Evolutionary conservation across 1,284 basidiomycete species (phyloP), one percentile per base, ranked within the genome.

Genomic region (Ceratobasidium sp.): DNA sequence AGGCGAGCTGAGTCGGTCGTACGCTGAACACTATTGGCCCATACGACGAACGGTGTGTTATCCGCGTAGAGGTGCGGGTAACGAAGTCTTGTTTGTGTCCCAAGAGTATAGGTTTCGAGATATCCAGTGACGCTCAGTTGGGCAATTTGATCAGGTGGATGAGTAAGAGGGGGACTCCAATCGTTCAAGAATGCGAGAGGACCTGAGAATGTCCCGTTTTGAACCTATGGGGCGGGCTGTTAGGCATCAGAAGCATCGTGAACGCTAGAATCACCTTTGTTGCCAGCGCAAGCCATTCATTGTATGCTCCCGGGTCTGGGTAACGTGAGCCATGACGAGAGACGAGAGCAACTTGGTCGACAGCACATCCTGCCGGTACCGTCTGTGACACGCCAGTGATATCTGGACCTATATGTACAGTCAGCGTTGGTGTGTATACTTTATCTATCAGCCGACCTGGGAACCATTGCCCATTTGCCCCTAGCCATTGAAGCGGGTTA

Each of bases 201-300:
- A 18, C 67, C 67, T 6, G 64, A 55, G 39, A 69, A 69, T 23
- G 64, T 43, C 18, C 64, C 64, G 26, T 69, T 69, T 57, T 53
- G 2, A n/a, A 69, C 64, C 64, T 69, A 28, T 16, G 4, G 3
- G 16, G n/a, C n/a, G n/a, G 39, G 36, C 28, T 26, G 18, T 53
- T 28, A 2, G 30, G 12, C 28, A 28, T 28, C 8, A 53, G 9
- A 30, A 18, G 50, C 50, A 21, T 53, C 50, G 14, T n/a, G 10
- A 30, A 18, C 18, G 6, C 18, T 18, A 18, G 8, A 45, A 45
- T n/a, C 28, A 69, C 64, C 64, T 69, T 69, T 6, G 64, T n/a
- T n/a, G 43, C 53, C 28, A 70, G 41, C 18, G 67, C 67, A 23
- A 70, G 55, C 67, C 53, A 59, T 59, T 70, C 67, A 23, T 70